Percentiles rank a stretch among this genome's conserved stretches.
These are phyloP conservation scores for Neocucurbitaria cava DNA, from an alignment of 2,329 filamentous ascomycete species.

Conservation along the genomic window DNA sequence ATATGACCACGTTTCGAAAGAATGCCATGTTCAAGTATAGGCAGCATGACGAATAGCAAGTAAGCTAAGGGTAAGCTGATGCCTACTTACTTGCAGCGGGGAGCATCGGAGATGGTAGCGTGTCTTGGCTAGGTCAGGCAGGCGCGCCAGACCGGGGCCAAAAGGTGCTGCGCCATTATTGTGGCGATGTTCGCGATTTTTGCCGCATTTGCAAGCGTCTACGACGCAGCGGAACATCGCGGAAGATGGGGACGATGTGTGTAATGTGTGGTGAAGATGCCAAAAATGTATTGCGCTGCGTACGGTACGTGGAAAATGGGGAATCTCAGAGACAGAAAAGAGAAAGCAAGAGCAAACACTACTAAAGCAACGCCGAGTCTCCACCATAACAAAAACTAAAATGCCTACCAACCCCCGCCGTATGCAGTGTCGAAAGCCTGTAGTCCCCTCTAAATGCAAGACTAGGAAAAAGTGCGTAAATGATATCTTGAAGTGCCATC, in stretches of 20 bases:
- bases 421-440: not conserved
- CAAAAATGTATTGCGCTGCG: constrained; percentile 12
- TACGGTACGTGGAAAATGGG: constrained; percentile 2
- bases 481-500: constrained; percentile 2
- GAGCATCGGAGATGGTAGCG: constrained; percentile 1
- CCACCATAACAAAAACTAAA: not conserved
- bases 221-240: not conserved
- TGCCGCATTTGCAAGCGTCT: not conserved
- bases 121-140: constrained; percentile 14
- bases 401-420: not conserved
- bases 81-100: constrained; percentile 11
- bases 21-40: not conserved
- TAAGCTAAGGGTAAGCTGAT: constrained; percentile 19
- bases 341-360: not conserved
- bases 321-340: constrained; percentile 10
- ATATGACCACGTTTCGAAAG: not conserved
- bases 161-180: constrained; percentile 12
- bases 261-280: not conserved
- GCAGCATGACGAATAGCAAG: constrained; percentile 1
- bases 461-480: constrained; percentile 1
- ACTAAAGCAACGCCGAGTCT: constrained; percentile 2
- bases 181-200: constrained; percentile 18
- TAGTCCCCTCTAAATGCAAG: constrained; percentile 10
- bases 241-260: not conserved
- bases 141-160: constrained; percentile 11